phyloP scores from a whole-genome alignment of 805 yeast species.

The Cyberlindnera sargentensis region DNA sequence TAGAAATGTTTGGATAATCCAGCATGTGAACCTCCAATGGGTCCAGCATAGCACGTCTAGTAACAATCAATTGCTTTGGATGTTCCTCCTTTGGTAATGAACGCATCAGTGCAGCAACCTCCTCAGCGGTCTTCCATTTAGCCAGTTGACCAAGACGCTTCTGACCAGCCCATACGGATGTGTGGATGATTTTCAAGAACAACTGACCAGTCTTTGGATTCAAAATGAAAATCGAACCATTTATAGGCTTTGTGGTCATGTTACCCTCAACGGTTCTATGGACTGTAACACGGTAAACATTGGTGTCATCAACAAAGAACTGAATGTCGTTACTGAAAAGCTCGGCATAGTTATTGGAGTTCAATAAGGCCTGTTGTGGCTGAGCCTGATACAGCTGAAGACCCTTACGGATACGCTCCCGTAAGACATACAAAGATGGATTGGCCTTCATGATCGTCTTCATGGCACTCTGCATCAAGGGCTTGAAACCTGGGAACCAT shows the following conservation, averaged over 20 bases:
- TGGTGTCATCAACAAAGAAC: constrained; percentile 86
- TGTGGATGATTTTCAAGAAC: constrained; percentile 82
- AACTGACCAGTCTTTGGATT: constrained; percentile 90
- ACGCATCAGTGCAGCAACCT: constrained; percentile 83
- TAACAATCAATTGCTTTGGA: constrained; percentile 86
- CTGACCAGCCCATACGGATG: constrained; percentile 96
- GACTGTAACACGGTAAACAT: constrained; percentile 87
- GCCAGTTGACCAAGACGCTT: constrained; percentile 88
- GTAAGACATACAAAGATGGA: constrained; percentile 83
- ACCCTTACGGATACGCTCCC: constrained; percentile 93
- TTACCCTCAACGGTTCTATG: constrained; percentile 93
- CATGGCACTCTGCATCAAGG: constrained; percentile 86
- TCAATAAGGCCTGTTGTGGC: constrained; percentile 86
- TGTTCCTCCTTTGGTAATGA: constrained; percentile 91
- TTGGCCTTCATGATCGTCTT: constrained; percentile 89
- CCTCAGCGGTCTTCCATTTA: constrained; percentile 98
- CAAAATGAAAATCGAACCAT: constrained; percentile 86
- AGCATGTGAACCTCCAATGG: constrained; percentile 96
- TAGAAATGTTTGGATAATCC: constrained; percentile 88
- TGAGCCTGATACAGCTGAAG: constrained; percentile 89
- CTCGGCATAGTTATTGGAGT: constrained; percentile 85
- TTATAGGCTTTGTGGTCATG: constrained; percentile 83
- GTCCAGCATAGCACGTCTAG: constrained; percentile 86
- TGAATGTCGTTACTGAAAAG: constrained; percentile 78
- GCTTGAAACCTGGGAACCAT: constrained; percentile 95